Base-by-base conservation (phyloP, 345 rosid genomes). In the Turnera subulata region DNA sequence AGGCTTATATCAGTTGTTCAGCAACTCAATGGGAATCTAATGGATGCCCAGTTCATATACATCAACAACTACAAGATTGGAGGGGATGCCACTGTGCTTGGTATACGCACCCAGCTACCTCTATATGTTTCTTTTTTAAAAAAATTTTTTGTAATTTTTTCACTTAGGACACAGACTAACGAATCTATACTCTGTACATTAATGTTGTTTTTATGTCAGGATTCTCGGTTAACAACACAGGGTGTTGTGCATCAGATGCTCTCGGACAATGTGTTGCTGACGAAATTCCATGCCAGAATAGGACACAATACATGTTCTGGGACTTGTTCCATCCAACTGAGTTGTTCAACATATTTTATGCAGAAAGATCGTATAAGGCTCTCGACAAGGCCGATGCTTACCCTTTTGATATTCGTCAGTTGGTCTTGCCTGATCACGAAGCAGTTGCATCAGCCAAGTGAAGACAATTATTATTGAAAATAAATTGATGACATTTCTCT, bases 261-360 rank as follows among this genome's bases (percentile, higher is more conserved):
- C 35, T 25, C 48, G 48, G 46, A 6, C 40, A 48, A 43, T 80
- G 88, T 51, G n/a, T 57, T 6, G 54, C 55, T 0, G 39, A 54
- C 23, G 23, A 56, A 16, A 54, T 57, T 26, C 71, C 84, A 32
- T 78, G 93, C 61, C 33, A 45, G 23, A 44, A 64, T 46, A 62
- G 88, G 63, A 56, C 20, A 42, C 10, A 14, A 19, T 73, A 67
- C 54, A 53, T 65, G 16, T 78, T 76, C 50, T 82, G 83, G 84
- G 91, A 82, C 23, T 76, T 69, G 50, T 74, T 66, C n/a, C 91
- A 79, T 57, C 65, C 80, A 1, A 69, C 89, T 0, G 80, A 82
- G 48, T 38, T 33, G 1, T 58, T 69, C 9, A 82, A 66, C 52
- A 6, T 1, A 1, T 9, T 55, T 60, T 19, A 46, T 1, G 88